A percentile compares a stretch with the other conserved stretches of the same genome.
These are phyloP conservation scores for Truncatella angustata DNA, from an alignment of 2,329 filamentous ascomycete species.

Conservation along the genomic window DNA sequence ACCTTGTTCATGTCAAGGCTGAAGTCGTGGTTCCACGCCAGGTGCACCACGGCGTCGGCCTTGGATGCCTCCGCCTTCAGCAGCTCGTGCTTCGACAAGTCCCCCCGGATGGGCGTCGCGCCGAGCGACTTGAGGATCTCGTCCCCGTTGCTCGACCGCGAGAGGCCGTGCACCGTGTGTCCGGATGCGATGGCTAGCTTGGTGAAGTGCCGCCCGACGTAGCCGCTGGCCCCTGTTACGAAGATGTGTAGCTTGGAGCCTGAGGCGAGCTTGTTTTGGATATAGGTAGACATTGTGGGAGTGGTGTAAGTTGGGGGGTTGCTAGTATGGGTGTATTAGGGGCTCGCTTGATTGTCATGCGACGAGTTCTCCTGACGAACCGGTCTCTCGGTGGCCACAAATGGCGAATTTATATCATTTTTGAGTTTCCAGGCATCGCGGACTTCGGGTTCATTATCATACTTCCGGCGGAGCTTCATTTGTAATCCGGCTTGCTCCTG, in stretches of 20 bases:
- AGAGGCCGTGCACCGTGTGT: slow-evolving; percentile 40
- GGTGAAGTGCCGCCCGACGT: slow-evolving; percentile 35
- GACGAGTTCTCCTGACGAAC: background rate
- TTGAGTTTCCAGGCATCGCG: too few relatives aligned
- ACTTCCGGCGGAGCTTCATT: too few relatives aligned
- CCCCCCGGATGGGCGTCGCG: slow-evolving; percentile 37
- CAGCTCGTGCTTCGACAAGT: slow-evolving; percentile 35
- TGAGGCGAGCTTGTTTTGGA: background rate
- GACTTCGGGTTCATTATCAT: too few relatives aligned
- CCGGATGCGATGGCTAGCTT: slow-evolving; percentile 34
- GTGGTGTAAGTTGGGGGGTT: background rate
- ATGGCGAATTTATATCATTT: too few relatives aligned
- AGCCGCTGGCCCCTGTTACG: slow-evolving; percentile 40
- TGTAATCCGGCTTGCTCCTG: too few relatives aligned
- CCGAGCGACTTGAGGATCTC: slow-evolving; percentile 34
- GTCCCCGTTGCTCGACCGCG: slow-evolving; percentile 34
- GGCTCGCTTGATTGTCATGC: background rate
- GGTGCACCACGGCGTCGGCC: slow-evolving; percentile 42
- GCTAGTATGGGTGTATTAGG: background rate
- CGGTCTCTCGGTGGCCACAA: too few relatives aligned
- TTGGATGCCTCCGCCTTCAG: slow-evolving; percentile 34
- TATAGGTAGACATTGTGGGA: background rate
- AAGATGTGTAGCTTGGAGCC: slow-evolving; percentile 26
- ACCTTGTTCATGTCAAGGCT: slow-evolving; percentile 23
- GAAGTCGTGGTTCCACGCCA: slow-evolving; percentile 31